Evolutionary conservation across 306 rosid species (phyloP).

Genomic region (Quercus cerris): DNA sequence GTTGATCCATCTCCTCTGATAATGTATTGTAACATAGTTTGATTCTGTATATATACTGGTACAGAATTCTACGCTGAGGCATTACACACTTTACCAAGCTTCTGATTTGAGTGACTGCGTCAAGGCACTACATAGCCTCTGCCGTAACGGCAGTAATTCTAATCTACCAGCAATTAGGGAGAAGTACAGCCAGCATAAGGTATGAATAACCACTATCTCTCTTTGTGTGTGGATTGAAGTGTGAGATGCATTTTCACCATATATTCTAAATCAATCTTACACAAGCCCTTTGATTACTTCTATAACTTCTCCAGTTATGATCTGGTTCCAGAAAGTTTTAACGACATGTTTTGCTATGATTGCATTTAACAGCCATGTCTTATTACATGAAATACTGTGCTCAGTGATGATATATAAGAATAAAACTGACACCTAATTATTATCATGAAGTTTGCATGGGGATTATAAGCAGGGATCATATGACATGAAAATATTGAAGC

Average conservation of each 20-base stretch:
- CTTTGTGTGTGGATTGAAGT: not conserved
- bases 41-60: constrained; percentile 5
- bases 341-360: not conserved
- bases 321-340: not conserved
- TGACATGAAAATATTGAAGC: not conserved
- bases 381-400: not conserved
- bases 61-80: constrained; percentile 65
- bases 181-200: constrained; percentile 77
- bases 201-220: constrained; percentile 17
- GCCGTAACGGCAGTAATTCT: constrained; percentile 33
- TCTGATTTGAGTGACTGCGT: constrained; percentile 69
- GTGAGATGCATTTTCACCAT: not conserved
- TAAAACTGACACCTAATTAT: not conserved
- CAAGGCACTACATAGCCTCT: constrained; percentile 60
- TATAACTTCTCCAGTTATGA: no score
- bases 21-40: not conserved
- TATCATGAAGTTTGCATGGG: not conserved
- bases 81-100: constrained; percentile 60
- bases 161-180: constrained; percentile 53
- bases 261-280: not conserved
- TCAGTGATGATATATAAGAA: not conserved
- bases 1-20: constrained; percentile 1
- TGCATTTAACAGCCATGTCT: not conserved
- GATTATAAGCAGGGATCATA: not conserved
- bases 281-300: not conserved